These are phyloP conservation scores for Pythium chondricola DNA, from an alignment of 352 stramenopile species.

Conservation along the genomic window DNA sequence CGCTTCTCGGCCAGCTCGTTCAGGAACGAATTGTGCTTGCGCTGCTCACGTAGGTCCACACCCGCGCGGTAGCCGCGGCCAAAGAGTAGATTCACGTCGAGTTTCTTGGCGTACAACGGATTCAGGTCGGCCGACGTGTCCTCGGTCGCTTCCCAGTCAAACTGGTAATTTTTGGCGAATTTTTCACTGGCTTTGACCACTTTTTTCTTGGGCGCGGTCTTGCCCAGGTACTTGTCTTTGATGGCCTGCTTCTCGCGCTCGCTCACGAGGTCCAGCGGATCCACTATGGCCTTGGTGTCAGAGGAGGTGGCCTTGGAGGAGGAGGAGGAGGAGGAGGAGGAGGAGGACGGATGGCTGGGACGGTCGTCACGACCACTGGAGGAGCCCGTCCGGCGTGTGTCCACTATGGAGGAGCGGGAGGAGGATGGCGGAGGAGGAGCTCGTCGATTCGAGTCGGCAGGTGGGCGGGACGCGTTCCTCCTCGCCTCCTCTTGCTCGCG, in stretches of 20 bases:
- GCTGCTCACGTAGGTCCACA: slow-evolving; percentile 91
- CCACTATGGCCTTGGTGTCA: not conserved
- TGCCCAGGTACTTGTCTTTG: slow-evolving; percentile 89
- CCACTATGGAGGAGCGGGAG: not conserved
- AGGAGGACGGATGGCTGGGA: too few relatives aligned
- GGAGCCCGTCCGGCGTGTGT: too few relatives aligned
- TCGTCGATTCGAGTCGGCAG: not conserved
- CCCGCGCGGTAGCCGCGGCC: slow-evolving; percentile 90
- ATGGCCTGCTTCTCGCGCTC: slow-evolving; percentile 76
- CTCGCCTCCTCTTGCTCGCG: slow-evolving; percentile 49
- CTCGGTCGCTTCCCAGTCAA: slow-evolving; percentile 91
- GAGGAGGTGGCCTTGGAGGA: too few relatives aligned
- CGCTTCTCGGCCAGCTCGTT: slow-evolving; percentile 83
- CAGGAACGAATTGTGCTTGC: slow-evolving; percentile 88
- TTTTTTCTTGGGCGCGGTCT: slow-evolving; percentile 83
- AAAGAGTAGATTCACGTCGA: slow-evolving; percentile 89
- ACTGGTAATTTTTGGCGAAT: slow-evolving; percentile 92
- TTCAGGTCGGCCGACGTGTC: slow-evolving; percentile 91
- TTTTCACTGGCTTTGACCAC: slow-evolving; percentile 91
- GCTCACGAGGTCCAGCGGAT: slow-evolving; percentile 27
- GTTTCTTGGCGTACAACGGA: slow-evolving; percentile 85
- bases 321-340: too few relatives aligned
- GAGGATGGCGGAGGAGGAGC: not conserved
- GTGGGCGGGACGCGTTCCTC: slow-evolving; percentile 33
- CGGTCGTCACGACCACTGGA: too few relatives aligned